Evolutionary conservation across 495 filamentous ascomycete genomes (phyloP).

Genomic region (Penicillium cosmopolitanum): DNA sequence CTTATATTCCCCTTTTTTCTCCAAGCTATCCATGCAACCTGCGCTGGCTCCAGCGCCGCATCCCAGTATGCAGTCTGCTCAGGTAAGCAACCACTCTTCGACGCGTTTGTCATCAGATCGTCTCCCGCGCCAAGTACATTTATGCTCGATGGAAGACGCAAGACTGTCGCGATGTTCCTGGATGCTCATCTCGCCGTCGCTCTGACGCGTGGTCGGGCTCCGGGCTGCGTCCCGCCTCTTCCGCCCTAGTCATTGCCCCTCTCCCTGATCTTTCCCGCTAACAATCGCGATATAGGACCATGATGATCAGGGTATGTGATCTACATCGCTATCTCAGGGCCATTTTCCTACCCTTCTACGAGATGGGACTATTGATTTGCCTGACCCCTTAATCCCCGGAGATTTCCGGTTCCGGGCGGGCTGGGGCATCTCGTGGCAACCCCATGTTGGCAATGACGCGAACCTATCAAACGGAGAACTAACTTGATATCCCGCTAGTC

Average conservation of each 20-base stretch:
- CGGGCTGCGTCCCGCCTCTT: constrained; percentile 11
- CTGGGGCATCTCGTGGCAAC: neutral
- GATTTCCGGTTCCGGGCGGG: neutral
- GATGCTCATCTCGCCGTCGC: constrained; percentile 4
- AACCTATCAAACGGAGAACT: constrained; percentile 13
- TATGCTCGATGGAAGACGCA: constrained; percentile 11
- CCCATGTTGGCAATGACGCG: neutral
- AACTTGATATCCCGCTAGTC: constrained; percentile 39
- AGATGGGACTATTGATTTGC: neutral
- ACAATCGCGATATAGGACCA: constrained; percentile 42
- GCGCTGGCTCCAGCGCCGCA: constrained; percentile 61
- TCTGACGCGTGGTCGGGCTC: constrained; percentile 21
- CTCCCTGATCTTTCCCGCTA: constrained; percentile 1
- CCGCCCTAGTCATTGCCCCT: constrained; percentile 7
- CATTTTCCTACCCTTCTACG: neutral
- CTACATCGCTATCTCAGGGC: neutral
- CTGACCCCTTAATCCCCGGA: neutral
- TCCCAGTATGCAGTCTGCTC: constrained; percentile 59
- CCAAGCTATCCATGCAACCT: constrained; percentile 52
- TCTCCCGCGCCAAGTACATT: constrained; percentile 31
- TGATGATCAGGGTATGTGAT: constrained; percentile 56
- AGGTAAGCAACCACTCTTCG: constrained; percentile 52
- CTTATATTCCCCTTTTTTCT: constrained; percentile 1
- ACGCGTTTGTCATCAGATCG: constrained; percentile 53
- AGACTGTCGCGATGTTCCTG: constrained; percentile 5